Evolutionary conservation across 2,329 filamentous ascomycete genomes (phyloP), one percentile per base, ranked within the genome.

Genomic region (Metarhizium robertsii): DNA sequence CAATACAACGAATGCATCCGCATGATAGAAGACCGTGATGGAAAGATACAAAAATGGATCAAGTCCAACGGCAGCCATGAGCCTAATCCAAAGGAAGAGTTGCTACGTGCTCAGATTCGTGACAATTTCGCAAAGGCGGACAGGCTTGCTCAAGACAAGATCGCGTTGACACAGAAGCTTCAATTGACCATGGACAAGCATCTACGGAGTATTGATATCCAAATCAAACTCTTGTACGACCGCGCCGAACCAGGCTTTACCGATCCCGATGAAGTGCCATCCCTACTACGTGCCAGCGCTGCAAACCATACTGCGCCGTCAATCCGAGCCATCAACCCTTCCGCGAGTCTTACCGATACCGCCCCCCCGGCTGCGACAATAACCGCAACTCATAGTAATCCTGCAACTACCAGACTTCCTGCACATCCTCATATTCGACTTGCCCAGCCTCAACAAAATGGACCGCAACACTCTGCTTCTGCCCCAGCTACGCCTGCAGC

Each of bases 21-120:
- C 58, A 79, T 81, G 60, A 89, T 92, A 65, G 80, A 84, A 45
- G 84, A 87, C 57, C 84, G 86, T 61, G 89, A 95, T 65, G 79
- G 72, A 53, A 85, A 85, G 65, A 83, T 94, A 45, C 89, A 95
- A 67, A 90, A 88, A 71, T 92, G 85, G 76, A 89, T 92, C 68
- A 88, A 88, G 64, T 73, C 80, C 18, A 87, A 92, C 62, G 86
- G 87, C 60, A 88, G 86, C 64, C 83, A 89, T 63, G 78, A 84
- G 53, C 76, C 79, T 36, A 90, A 92, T 63, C 87, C 88, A 0
- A 88, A 89, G 65, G 89, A 95, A 71, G 84, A 87, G 13, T 70
- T 77, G 14, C 79, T 88, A 64, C 79, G 82, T 53, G 80, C 83
- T 50, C 79, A 80, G 53, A 86, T 92, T 61, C 72, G 77, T 54